These are phyloP conservation scores for Cladosporium sp. DNA, from an alignment of 2,329 filamentous ascomycete genomes.

Conservation along the genomic window DNA sequence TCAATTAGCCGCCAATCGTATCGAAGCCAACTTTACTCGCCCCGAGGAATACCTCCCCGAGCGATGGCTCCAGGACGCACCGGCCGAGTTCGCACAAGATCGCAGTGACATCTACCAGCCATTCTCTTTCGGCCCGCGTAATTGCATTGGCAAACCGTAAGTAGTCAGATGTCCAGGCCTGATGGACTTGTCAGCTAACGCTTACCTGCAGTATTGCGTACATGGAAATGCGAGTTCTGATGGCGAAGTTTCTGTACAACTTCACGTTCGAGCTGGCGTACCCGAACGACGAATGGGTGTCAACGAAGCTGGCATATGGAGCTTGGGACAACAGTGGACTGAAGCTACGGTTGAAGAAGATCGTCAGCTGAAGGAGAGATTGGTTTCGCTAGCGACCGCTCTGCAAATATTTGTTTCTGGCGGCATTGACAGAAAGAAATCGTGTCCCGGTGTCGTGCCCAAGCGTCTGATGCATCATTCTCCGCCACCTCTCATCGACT, in stretches of 20 bases:
- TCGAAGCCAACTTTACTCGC: constrained; percentile 30
- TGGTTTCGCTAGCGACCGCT: neutral
- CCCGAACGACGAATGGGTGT: constrained; percentile 10
- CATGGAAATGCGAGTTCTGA: constrained; percentile 39
- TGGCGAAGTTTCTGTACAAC: constrained; percentile 41
- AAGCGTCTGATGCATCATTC: neutral
- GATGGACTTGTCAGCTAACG: neutral
- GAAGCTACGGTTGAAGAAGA: constrained; percentile 1
- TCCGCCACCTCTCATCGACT: neutral
- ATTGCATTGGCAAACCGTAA: constrained; percentile 29
- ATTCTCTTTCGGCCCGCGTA: constrained; percentile 35
- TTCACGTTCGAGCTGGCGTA: constrained; percentile 37
- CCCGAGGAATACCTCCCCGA: constrained; percentile 33
- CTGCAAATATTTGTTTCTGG: neutral
- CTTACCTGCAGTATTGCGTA: constrained; percentile 29
- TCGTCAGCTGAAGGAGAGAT: neutral
- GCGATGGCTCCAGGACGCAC: constrained; percentile 32
- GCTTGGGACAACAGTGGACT: constrained; percentile 13
- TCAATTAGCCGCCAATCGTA: constrained; percentile 28
- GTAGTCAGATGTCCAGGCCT: constrained; percentile 9
- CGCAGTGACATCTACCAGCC: constrained; percentile 27
- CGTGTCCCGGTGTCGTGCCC: neutral
- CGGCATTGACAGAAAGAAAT: neutral
- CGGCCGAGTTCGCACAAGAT: constrained; percentile 18
- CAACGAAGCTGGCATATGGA: constrained; percentile 4